Evolutionary conservation across 306 rosid genomes (phyloP).

Genomic region (Castanospermum australe): DNA sequence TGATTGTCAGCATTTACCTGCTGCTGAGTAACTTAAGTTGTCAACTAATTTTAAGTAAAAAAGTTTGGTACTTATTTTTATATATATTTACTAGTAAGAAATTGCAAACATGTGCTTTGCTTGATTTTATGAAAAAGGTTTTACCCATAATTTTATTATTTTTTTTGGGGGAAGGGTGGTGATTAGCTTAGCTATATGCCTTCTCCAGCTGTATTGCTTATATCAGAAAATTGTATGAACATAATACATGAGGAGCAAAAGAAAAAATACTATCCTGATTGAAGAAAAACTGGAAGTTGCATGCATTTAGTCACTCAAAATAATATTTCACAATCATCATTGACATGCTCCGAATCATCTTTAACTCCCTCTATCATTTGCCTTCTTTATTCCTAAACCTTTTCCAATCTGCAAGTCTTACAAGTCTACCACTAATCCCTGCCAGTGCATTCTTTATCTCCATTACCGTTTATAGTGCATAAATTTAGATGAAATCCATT

Average conservation of each 20-base stretch:
- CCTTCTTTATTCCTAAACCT: constrained; percentile 3
- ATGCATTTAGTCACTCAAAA: background rate
- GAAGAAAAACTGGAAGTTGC: background rate
- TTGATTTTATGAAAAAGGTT: background rate
- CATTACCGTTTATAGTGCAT: background rate
- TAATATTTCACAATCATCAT: background rate
- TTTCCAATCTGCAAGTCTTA: background rate
- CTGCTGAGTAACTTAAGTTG: background rate
- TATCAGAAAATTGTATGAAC: background rate
- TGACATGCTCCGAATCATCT: background rate
- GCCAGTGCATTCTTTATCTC: background rate
- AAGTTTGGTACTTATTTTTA: background rate
- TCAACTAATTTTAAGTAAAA: background rate
- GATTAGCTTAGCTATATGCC: background rate
- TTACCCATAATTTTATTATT: background rate
- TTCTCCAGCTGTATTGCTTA: background rate
- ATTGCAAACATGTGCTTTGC: background rate
- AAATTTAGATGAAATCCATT: background rate
- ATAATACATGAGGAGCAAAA: background rate
- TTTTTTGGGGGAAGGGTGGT: background rate
- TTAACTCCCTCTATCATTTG: background rate
- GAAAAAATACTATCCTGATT: background rate
- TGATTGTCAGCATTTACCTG: background rate
- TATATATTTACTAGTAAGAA: background rate
- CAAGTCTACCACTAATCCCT: background rate